A percentile compares a stretch with the other conserved stretches of the same genome.
phyloP scores from a whole-genome alignment of 1,139 yeast species.

The Pneumocystis murina region DNA sequence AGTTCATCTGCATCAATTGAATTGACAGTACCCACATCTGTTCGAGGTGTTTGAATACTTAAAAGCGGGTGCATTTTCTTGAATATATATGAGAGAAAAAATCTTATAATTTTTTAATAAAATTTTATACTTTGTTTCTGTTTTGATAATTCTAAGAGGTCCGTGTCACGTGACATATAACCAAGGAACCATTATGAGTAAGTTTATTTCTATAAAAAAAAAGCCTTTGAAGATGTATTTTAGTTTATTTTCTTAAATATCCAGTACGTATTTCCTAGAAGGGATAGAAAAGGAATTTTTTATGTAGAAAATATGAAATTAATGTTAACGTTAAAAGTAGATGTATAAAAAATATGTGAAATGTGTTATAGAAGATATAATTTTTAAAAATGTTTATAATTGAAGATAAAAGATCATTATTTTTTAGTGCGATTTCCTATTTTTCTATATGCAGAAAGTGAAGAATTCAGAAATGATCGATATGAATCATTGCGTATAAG shows the following conservation, averaged over 20 bases:
- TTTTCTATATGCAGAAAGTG: neutral
- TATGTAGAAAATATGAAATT: no score
- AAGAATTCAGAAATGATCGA: neutral
- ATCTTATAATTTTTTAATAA: neutral
- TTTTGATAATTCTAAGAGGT: neutral
- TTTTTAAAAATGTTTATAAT: neutral
- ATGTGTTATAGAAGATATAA: neutral
- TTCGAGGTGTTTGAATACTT: neutral
- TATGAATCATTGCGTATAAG: neutral
- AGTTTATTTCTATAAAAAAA: no score
- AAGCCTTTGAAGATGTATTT: no score
- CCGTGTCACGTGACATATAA: no score
- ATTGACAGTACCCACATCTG: neutral
- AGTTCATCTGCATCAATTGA: slow-evolving; percentile 2
- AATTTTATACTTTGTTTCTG: neutral
- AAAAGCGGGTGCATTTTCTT: neutral
- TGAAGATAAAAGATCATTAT: neutral
- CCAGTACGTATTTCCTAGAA: no score
- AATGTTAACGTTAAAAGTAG: no score
- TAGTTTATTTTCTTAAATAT: no score
- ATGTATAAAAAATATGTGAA: no score
- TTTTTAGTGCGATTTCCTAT: neutral
- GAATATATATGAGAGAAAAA: neutral
- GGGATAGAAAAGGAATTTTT: no score
- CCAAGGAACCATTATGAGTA: no score